Conservation (phyloP, 345 rosid species). For the Rubroshorea leprosula region DNA sequence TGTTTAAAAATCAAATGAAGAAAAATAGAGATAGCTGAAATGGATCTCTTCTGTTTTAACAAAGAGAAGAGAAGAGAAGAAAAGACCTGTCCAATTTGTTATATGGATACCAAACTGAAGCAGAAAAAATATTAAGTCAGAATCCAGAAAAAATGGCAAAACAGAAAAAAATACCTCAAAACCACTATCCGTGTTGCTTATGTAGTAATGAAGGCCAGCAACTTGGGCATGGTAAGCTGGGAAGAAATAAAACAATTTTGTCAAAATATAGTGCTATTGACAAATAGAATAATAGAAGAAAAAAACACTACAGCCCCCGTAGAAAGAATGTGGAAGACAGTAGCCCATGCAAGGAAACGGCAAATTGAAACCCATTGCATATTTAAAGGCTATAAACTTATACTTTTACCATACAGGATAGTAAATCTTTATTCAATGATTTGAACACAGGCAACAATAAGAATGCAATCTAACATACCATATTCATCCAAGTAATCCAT, state of each 20-base stretch:
- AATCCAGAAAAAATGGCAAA: neutral
- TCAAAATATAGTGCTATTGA: constrained; percentile 10
- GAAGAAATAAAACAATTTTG: constrained; percentile 14
- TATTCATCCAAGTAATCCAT: constrained; percentile 94
- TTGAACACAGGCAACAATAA: neutral
- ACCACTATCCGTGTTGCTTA: constrained; percentile 49
- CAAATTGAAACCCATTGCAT: neutral
- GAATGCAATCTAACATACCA: constrained; percentile 38
- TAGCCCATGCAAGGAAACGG: neutral
- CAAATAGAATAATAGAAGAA: no score
- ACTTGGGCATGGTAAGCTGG: constrained; percentile 89
- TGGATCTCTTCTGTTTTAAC: no score
- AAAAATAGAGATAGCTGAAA: no score
- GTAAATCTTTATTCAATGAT: neutral
- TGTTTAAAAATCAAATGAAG: no score
- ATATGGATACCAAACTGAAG: neutral
- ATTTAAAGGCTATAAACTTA: neutral
- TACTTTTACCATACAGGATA: neutral
- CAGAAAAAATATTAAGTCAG: neutral
- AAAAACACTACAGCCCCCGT: neutral
- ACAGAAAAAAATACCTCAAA: constrained; percentile 56
- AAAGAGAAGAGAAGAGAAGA: no score
- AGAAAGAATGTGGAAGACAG: neutral
- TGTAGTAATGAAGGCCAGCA: constrained; percentile 74
- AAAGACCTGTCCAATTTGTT: no score